These are phyloP conservation scores for Malus sylvestris DNA, from an alignment of 306 rosid species.

Conservation along the genomic window DNA sequence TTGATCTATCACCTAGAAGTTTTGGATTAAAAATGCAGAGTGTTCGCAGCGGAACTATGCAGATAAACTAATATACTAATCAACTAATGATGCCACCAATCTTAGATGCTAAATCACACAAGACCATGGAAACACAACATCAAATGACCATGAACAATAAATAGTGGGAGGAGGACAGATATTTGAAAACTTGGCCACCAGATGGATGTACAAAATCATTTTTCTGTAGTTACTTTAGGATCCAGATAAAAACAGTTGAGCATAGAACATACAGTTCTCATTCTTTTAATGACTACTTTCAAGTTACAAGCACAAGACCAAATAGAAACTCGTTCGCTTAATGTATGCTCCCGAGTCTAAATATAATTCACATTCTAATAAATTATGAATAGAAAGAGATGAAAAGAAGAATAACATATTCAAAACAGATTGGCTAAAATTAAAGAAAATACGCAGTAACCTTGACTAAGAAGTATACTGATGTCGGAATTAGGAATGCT, in stretches of 20 bases:
- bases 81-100: not conserved
- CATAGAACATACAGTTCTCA: not conserved
- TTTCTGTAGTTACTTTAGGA: not conserved
- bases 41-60: not conserved
- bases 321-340: not conserved
- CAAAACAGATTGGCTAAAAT: not conserved
- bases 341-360: not conserved
- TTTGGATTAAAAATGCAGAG: not conserved
- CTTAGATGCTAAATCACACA: not conserved
- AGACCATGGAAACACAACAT: not conserved
- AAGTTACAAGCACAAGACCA: not conserved
- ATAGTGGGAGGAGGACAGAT: not conserved
- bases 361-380: not conserved
- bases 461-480: slow-evolving; percentile 79
- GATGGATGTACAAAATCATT: not conserved
- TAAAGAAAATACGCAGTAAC: slow-evolving; percentile 24
- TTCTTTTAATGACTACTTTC: too few species aligned
- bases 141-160: not conserved
- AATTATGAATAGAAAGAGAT: not conserved
- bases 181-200: not conserved
- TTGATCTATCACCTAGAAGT: too few species aligned
- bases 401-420: not conserved
- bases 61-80: not conserved
- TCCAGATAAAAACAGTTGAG: not conserved
- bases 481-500: slow-evolving; percentile 79